Evolutionary conservation across 176 grass and related monocot genomes (phyloP), one percentile per base, ranked within the genome.

Genomic region (Miscanthus lutarioriparius): DNA sequence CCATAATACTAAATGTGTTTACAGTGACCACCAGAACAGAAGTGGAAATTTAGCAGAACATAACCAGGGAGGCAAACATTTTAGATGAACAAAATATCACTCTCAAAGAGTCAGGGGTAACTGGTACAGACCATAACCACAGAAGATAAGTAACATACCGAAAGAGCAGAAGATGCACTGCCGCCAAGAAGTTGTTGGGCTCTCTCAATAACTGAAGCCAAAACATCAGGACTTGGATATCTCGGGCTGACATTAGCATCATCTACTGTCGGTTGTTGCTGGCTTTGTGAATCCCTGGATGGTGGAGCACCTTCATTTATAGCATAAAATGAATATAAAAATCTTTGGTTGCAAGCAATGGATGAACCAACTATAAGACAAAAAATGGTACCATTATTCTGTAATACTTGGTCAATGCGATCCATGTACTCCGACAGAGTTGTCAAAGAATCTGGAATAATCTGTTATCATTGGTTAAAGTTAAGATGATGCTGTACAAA

Each of bases 361-460:
- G 44, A 79, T 77, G 76, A 84, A 78, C 20, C n/a, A 59, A 37
- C 38, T 82, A 28, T 77, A 32, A 77, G 27, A 56, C 19, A 65
- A 87, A 51, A 7, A 43, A 75, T 28, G 19, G 73, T 88, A 98
- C 96, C 89, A 81, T 87, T 89, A 62, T 84, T 95, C 86, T 83
- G 92, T 80, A 98, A 74, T 45, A 85, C 86, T 79, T 77, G 78
- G 12, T 94, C 93, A 91, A 98, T 89, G 36, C 72, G 91, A 72
- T 90, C 87, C 36, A 95, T 92, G 76, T 93, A 98, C 82, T 90
- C 96, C 17, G 72, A 81, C 62, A 95, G 87, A 77, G 89, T 93
- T 47, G 32, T 92, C 69, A 98, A 35, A 77, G 96, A 91, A 93
- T 98, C 91, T 63, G 96, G 93, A 91, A 98, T 87, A 66, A 92